These are phyloP conservation scores for Lithohypha guttulata DNA, from an alignment of 2,329 filamentous ascomycete species.

Conservation along the genomic window DNA sequence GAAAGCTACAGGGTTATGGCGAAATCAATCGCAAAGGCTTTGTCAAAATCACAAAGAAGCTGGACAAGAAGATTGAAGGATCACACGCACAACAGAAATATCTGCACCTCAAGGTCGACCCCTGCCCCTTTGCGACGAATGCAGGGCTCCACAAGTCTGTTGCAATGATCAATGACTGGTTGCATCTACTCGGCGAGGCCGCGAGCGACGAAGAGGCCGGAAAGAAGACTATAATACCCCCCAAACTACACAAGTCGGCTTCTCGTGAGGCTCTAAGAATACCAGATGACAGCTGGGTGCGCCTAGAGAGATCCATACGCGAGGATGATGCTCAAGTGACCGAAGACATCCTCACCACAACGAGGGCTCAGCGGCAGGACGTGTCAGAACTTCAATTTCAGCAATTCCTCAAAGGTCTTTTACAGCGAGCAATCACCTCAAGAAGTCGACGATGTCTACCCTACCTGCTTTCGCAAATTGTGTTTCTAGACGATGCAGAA, in stretches of 20 bases:
- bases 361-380: slow-evolving; percentile 11
- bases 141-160: slow-evolving; percentile 46
- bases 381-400: slow-evolving; percentile 20
- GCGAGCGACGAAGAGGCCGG: slow-evolving; percentile 32
- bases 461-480: slow-evolving; percentile 57
- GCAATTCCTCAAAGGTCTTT: slow-evolving; percentile 31
- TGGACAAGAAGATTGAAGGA: slow-evolving; percentile 83
- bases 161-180: slow-evolving; percentile 76
- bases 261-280: slow-evolving; percentile 66
- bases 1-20: slow-evolving; percentile 94
- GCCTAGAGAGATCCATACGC: slow-evolving; percentile 60
- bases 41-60: slow-evolving; percentile 96
- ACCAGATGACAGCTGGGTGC: slow-evolving; percentile 56
- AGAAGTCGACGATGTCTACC: slow-evolving; percentile 62
- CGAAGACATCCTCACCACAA: slow-evolving; percentile 21
- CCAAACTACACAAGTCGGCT: slow-evolving; percentile 65
- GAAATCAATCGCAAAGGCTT: slow-evolving; percentile 94
- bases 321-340: slow-evolving; percentile 49
- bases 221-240: slow-evolving; percentile 36
- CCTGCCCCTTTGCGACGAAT: slow-evolving; percentile 76
- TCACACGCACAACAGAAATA: slow-evolving; percentile 73
- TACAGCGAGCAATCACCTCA: slow-evolving; percentile 51
- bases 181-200: slow-evolving; percentile 68
- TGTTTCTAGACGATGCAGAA: slow-evolving; percentile 69
- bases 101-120: slow-evolving; percentile 80